Conservation (phyloP, 1,284 basidiomycete genomes). For the Phenoliferia sp. region DNA sequence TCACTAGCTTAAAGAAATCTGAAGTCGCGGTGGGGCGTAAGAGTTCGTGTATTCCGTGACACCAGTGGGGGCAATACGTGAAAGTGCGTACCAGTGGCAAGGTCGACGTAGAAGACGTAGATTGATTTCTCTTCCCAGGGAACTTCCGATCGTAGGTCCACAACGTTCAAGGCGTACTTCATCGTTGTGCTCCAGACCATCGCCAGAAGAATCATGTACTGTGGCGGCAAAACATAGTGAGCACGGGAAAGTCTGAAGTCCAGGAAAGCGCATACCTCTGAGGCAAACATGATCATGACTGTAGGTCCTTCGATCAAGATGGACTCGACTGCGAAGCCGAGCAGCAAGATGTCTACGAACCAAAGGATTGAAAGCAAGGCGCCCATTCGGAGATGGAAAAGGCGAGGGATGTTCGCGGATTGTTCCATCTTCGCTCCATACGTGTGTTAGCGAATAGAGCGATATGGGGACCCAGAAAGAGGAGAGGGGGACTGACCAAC, state of each 20-base stretch:
- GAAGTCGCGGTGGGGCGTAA: constrained; percentile 11
- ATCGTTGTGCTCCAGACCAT: constrained; percentile 70
- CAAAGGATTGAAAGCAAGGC: constrained; percentile 65
- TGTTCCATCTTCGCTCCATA: constrained; percentile 81
- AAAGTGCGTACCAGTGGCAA: constrained; percentile 64
- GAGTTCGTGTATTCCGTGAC: background rate
- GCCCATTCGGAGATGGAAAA: constrained; percentile 81
- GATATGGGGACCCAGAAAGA: background rate
- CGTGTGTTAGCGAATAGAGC: background rate
- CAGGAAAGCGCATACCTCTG: constrained; percentile 59
- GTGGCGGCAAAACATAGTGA: background rate
- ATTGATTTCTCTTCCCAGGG: constrained; percentile 96
- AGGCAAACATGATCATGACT: constrained; percentile 88
- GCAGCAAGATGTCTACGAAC: constrained; percentile 65
- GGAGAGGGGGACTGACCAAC: constrained; percentile 61
- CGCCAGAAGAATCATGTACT: constrained; percentile 88
- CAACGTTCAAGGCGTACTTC: constrained; percentile 78
- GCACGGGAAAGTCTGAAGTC: background rate
- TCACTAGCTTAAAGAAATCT: constrained; percentile 91
- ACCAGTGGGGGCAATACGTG: background rate
- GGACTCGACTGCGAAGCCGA: constrained; percentile 69
- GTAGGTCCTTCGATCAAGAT: constrained; percentile 74
- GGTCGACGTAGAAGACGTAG: constrained; percentile 90
- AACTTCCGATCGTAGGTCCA: constrained; percentile 56
- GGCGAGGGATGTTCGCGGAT: constrained; percentile 75